Evolutionary conservation across 352 stramenopile genomes (phyloP), one percentile per base, ranked within the genome.

Genomic region (Blastocystis sp.): DNA sequence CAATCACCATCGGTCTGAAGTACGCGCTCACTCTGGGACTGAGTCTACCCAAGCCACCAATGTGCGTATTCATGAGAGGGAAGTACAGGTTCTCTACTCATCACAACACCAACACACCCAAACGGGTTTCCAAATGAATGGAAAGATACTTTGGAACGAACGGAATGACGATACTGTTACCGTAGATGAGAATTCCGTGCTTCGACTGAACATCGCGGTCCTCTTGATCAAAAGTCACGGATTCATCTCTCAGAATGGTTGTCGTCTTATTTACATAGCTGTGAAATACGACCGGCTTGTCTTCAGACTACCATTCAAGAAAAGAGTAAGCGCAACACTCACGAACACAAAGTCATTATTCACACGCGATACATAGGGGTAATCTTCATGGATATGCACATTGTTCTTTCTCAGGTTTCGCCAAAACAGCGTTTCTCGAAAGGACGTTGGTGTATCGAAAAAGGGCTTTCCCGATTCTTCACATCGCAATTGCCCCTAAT

Each of bases 61-160:
- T n/a, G 38, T 52, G 69, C 17, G 9, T 40, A 14, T 62, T 62
- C 69, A 79, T 79, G 11, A 79, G 23, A n/a, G 69, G 69, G 69
- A 79, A 79, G 38, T 79, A 79, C 7, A 79, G 69, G 38, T 10
- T 34, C 11, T 79, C 69, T 79, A 79, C 7, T 64, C 21, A 40
- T 17, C 9, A 79, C 28, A 59, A 14, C 14, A 77, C 28, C 19
- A 40, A 79, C 17, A 21, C 4, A 10, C 3, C 1, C 11, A 10
- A 28, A 79, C 69, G 61, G 7, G 69, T 64, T 41, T 79, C 69
- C n/a, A 79, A 45, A 28, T 52, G 34, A 4, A 79, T 79, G 45
- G 69, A 79, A 5, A 79, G 53, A 62, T 79, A 79, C 43, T 79
- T 79, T 40, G 69, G 69, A 52, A 79, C 62, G 52, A 79, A 79